Evolutionary conservation across 2,329 filamentous ascomycete species (phyloP).

Genomic region (Raffaelea deltoideospora): DNA sequence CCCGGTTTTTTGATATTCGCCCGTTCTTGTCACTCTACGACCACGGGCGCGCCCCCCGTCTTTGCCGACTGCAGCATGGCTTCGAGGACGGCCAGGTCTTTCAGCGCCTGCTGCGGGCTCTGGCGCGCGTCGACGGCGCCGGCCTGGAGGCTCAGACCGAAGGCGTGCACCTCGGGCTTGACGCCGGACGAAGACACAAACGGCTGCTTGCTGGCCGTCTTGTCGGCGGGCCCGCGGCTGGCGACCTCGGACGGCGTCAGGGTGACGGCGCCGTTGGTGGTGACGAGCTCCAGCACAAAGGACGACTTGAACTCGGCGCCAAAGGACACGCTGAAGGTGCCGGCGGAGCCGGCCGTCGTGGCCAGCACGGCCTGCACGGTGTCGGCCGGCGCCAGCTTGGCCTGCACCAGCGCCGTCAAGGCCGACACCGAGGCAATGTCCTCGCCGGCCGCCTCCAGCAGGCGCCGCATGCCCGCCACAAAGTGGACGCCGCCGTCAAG

Average conservation of each 20-base stretch:
- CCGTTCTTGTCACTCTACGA: no score
- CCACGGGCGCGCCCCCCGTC: no score
- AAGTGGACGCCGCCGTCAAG: slow-evolving; percentile 60
- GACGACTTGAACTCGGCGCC: slow-evolving; percentile 4
- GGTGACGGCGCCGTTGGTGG: slow-evolving; percentile 8
- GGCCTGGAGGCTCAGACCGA: slow-evolving; percentile 10
- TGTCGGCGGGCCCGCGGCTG: neutral
- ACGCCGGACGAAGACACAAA: slow-evolving; percentile 9
- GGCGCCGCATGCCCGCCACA: slow-evolving; percentile 1
- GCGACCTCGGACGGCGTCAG: slow-evolving; percentile 11
- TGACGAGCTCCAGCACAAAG: slow-evolving; percentile 2
- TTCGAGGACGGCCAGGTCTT: slow-evolving; percentile 14
- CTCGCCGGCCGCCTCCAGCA: slow-evolving; percentile 1
- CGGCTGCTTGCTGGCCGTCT: neutral
- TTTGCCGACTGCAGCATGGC: slow-evolving; percentile 12
- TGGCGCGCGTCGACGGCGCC: slow-evolving; percentile 10
- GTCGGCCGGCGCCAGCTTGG: slow-evolving; percentile 3
- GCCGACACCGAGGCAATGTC: neutral
- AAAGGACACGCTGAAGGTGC: slow-evolving; percentile 6
- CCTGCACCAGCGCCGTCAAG: slow-evolving; percentile 1
- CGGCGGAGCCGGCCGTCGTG: slow-evolving; percentile 1
- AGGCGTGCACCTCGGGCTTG: slow-evolving; percentile 13
- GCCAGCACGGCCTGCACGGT: slow-evolving; percentile 2
- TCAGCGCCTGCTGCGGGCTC: slow-evolving; percentile 13
- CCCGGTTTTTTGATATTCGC: no score